phyloP scores from a whole-genome alignment of 2,329 filamentous ascomycete species.

The Xylaria sp. region DNA sequence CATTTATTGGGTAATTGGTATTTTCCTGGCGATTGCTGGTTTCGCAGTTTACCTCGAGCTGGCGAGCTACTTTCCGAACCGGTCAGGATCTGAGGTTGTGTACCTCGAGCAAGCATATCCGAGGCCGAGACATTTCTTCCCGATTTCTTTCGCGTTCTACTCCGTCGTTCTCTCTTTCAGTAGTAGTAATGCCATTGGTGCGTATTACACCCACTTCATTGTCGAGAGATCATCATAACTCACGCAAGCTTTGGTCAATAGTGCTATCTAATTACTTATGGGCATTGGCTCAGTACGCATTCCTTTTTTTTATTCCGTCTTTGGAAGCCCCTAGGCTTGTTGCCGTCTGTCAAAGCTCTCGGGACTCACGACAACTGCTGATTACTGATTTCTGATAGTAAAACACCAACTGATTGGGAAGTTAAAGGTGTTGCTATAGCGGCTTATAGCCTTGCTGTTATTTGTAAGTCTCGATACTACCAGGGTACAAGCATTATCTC shows the following conservation, averaged over 20 bases:
- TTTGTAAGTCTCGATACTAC: conserved; percentile 55
- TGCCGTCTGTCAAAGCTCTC: background rate
- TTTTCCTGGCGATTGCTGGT: conserved; percentile 57
- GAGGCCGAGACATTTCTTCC: conserved; percentile 65
- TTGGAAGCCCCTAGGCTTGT: background rate
- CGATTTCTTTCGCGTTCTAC: conserved; percentile 64
- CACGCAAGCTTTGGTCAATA: conserved; percentile 36
- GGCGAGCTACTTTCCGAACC: conserved; percentile 65
- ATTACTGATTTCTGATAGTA: conserved; percentile 21
- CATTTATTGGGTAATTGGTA: conserved; percentile 65
- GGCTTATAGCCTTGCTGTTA: conserved; percentile 67
- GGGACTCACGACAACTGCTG: too few relatives aligned
- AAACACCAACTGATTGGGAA: conserved; percentile 66
- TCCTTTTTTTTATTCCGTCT: background rate
- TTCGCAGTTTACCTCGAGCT: conserved; percentile 65
- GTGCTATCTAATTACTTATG: conserved; percentile 72
- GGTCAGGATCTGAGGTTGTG: conserved; percentile 66
- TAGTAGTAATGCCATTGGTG: conserved; percentile 65
- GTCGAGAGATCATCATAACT: background rate
- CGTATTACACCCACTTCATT: conserved; percentile 26
- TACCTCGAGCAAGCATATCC: conserved; percentile 69
- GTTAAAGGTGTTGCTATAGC: conserved; percentile 73
- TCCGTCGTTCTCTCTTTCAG: conserved; percentile 66
- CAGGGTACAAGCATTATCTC: background rate
- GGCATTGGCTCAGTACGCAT: conserved; percentile 52